Conservation (phyloP, 1,284 basidiomycete genomes). For the Cryptococcus sp. region DNA sequence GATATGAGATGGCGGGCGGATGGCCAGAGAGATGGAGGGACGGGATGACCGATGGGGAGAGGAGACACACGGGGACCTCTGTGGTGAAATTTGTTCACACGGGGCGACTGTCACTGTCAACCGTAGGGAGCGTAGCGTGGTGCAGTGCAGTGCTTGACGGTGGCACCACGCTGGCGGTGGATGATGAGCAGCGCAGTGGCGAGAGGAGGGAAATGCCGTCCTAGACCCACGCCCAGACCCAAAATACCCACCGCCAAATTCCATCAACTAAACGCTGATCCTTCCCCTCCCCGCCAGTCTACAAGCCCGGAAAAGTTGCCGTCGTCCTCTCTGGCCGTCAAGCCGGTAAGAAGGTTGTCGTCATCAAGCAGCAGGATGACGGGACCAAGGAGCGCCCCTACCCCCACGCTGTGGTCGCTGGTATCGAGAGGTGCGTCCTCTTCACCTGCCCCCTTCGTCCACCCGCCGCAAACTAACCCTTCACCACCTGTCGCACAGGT, state of each 20-base stretch:
- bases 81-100: no score
- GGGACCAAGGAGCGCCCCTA: conserved; percentile 86
- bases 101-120: no score
- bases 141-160: neutral
- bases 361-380: conserved; percentile 87
- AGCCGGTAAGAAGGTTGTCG: conserved; percentile 96
- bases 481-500: conserved; percentile 53
- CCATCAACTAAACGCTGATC: neutral
- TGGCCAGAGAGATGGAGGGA: neutral
- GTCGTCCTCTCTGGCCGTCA: conserved; percentile 95
- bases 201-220: neutral
- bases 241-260: neutral
- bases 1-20: neutral
- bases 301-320: conserved; percentile 98
- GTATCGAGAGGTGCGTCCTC: conserved; percentile 65
- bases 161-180: neutral
- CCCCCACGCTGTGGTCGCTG: conserved; percentile 93
- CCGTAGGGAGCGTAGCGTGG: no score
- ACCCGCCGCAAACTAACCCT: neutral
- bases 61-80: neutral
- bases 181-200: neutral
- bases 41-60: neutral
- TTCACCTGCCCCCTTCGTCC: neutral
- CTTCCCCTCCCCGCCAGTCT: conserved; percentile 57
- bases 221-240: neutral